Base-by-base conservation (phyloP, 2,329 filamentous ascomycete species). In the Colletotrichum kahawae region DNA sequence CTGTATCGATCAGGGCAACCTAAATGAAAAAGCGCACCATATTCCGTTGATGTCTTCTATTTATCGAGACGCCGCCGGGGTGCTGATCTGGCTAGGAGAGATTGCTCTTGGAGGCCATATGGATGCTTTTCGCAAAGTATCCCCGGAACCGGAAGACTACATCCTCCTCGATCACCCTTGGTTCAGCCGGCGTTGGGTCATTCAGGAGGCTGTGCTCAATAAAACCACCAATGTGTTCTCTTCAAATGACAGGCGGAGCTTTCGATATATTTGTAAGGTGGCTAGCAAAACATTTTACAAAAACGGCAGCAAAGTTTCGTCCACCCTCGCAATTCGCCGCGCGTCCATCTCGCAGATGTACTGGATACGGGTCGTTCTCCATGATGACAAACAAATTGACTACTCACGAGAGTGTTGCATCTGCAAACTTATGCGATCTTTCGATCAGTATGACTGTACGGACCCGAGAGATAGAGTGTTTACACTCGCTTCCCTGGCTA, bases 211-310 rank as follows among this genome's bases (percentile, higher is more conserved):
- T 0, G 43, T 48, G n/a, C 43, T 48, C n/a, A 48, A 48, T 13
- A 7, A 48, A 48, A 48, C 6, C n/a, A 13, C 2, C n/a, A 7
- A n/a, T n/a, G 8, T 43, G 9, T 43, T 43, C 38, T n/a, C 16
- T n/a, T 4, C 8, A n/a, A n/a, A n/a, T 9, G 38, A 9, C 4
- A 4, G n/a, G 4, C 8, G 18, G 16, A n/a, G 5, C 18, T 43
- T 43, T 43, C 4, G n/a, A n/a, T 2, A 5, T 2, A 4, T 43
- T n/a, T 43, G 38, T 4, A 0, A 18, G 5, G 1, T n/a, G 18
- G 38, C 38, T n/a, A n/a, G n/a, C 38, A 10, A 43, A 7, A 43
- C n/a, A 43, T 18, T 8, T 38, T 43, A 10, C 8, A 43, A 10
- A 2, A 8, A 18, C 8, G 14, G 14, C 36, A 14, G 16, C 7